Base-by-base conservation (phyloP, 768 basidiomycete genomes). In the Tricholoma hemisulphureum region DNA sequence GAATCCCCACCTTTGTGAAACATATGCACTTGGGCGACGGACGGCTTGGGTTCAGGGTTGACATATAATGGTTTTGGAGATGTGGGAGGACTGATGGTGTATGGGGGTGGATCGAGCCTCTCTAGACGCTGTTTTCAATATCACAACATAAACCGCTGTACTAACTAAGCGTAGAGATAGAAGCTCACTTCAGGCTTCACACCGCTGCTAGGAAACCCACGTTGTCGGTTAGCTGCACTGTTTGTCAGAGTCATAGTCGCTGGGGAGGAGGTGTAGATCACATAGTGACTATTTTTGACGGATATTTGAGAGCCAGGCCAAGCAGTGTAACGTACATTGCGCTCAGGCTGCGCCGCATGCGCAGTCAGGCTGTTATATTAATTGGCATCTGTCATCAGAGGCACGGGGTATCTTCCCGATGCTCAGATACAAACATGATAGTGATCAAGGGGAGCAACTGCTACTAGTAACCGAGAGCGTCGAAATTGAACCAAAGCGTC, bases 11-110 rank as follows among this genome's bases (percentile, higher is more conserved):
- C 41, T 50, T 56, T 45, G 10, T 58, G 49, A n/a, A 60, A 32
- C 6, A 49, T 28, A 39, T 64, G 61, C n/a, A 62, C 37, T 32
- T 62, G 63, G 43, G 37, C 31, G n/a, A 55, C 53, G 28, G 55
- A 52, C 23, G 56, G 14, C 20, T 26, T 43, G n/a, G 53, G 53
- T 18, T 7, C n/a, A 18, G 53, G 53, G 7, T 31, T 26, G 26
- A 6, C 26, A 48, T 7, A 23, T 48, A 6, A 6, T 9, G 23
- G 16, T 26, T 46, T 13, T 28, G 26, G 46, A 18, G 37, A 28
- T 8, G 11, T 21, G 18, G 20, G 20, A 18, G 26, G 26, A 48
- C 16, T n/a, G 24, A 28, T 5, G 14, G 20, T 48, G 46, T 49
- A 49, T 10, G 46, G 46, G 1, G 46, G 46, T 9, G 46, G 46